These are phyloP conservation scores for Prunus davidiana DNA, from an alignment of 306 rosid genomes.

Conservation along the genomic window DNA sequence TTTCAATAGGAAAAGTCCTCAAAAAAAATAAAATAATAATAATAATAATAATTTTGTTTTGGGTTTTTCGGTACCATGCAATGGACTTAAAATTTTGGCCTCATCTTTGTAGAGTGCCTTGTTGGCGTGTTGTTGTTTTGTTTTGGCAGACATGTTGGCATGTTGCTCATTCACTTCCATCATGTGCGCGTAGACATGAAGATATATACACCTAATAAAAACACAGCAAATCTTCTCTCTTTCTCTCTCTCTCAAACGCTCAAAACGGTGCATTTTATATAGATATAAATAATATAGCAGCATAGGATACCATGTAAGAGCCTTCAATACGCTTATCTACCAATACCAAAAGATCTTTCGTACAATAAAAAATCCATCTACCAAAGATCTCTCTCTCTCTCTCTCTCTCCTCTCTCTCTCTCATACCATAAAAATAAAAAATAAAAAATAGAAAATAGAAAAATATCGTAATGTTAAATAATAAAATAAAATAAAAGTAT, in stretches of 20 bases:
- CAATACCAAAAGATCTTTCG: slow-evolving; percentile 11
- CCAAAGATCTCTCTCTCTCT: slow-evolving; percentile 9
- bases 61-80: too few relatives aligned
- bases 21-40: too few relatives aligned
- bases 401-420: background rate
- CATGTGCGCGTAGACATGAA: background rate
- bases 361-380: background rate
- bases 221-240: background rate
- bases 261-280: background rate
- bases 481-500: background rate
- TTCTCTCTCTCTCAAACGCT: background rate
- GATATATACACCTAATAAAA: background rate
- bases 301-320: slow-evolving; percentile 72
- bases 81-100: too few relatives aligned
- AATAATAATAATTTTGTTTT: too few relatives aligned
- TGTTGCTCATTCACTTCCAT: background rate
- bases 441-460: background rate
- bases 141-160: background rate
- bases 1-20: too few relatives aligned
- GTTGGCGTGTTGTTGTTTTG: too few relatives aligned
- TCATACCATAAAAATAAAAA: background rate
- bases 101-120: background rate
- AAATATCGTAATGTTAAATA: background rate
- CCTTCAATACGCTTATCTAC: slow-evolving; percentile 51
- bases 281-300: background rate